Percentiles rank a stretch among this genome's conserved stretches.
phyloP scores from a whole-genome alignment of 2,329 filamentous ascomycete genomes.

The Chaetomium strumarium region DNA sequence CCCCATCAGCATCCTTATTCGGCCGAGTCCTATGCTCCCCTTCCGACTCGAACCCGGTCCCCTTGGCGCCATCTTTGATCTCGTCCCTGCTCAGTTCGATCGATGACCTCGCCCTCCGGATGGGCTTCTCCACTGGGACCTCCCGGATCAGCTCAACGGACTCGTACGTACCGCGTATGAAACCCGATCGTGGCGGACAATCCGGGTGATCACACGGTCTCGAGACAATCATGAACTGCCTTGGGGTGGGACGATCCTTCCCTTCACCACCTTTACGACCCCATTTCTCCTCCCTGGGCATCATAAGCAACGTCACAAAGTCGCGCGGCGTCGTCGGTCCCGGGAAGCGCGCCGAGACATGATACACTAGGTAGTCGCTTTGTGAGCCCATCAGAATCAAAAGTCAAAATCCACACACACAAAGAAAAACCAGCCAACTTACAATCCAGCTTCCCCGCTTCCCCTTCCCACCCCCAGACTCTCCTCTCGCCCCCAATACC shows the following conservation, averaged over 20 bases:
- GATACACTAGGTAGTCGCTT: slow-evolving; percentile 54
- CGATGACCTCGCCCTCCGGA: slow-evolving; percentile 40
- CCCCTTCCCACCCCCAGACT: slow-evolving; percentile 56
- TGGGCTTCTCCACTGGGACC: slow-evolving; percentile 52
- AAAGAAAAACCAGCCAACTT: not conserved
- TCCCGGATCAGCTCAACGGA: slow-evolving; percentile 89
- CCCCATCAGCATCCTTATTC: slow-evolving; percentile 21
- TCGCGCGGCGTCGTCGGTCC: slow-evolving; percentile 83
- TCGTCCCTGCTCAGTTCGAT: slow-evolving; percentile 36
- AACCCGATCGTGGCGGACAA: slow-evolving; percentile 62
- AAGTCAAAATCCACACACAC: not conserved
- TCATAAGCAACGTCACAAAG: slow-evolving; percentile 72
- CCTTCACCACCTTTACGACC: slow-evolving; percentile 17
- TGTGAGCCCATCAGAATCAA: not conserved
- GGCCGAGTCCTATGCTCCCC: slow-evolving; percentile 5
- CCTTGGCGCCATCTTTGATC: slow-evolving; percentile 27
- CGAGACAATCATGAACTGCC: slow-evolving; percentile 82
- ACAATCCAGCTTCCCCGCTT: slow-evolving; percentile 48
- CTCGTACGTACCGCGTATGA: slow-evolving; percentile 81
- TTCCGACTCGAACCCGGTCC: slow-evolving; percentile 22
- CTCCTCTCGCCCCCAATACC: slow-evolving; percentile 78
- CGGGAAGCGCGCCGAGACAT: slow-evolving; percentile 83
- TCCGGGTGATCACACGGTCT: slow-evolving; percentile 75
- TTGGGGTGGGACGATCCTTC: slow-evolving; percentile 45
- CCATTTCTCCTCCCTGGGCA: slow-evolving; percentile 1